Evolutionary conservation across 2,329 filamentous ascomycete genomes (phyloP), one percentile per base, ranked within the genome.

Genomic region (Botryosphaeria dothidea): DNA sequence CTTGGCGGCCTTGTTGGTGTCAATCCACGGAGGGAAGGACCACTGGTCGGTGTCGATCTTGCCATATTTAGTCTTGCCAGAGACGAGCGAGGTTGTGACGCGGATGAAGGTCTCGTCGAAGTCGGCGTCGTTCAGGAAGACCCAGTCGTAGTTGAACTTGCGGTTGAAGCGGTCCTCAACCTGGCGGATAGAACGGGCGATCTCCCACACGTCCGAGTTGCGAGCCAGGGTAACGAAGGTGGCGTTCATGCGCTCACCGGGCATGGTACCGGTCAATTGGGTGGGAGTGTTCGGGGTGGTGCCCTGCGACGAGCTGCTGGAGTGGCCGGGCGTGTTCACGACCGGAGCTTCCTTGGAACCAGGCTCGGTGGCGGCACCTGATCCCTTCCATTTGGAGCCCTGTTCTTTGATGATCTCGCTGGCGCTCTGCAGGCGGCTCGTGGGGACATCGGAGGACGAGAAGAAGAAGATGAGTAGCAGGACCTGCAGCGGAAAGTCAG

Each of bases 151-250:
- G 83, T 96, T 90, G 83, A 91, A 98, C 73, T 94, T 91, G 73
- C 89, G 88, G 83, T 99, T 99, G 88, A 99, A 99, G 75, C 95
- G 92, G 79, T 99, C 95, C 81, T 99, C 95, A 65, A 99, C 89
- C 75, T 97, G 92, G 65, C 95, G 92, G 75, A 99, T 99, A 13
- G 93, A 97, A 74, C 92, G 88, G 67, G 93, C 92, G 75, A 99
- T 97, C 58, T 99, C 95, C 95, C 95, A 99, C 29, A 98, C 82
- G 75, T 99, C 95, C 64, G 83, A 85, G 81, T 99, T 99, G 73
- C 95, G 90, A 62, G 95, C 95, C 67, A 99, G 86, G 23, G 93
- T 97, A 62, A 99, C 93, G 74, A 99, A 99, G 11, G 95, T 99
- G 58, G 96, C 95, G 79, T 99, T 99, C 85, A 96, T 92, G 73